Evolutionary conservation across 352 stramenopile genomes (phyloP).

Genomic region (Phytophthora macrochlamydospora): DNA sequence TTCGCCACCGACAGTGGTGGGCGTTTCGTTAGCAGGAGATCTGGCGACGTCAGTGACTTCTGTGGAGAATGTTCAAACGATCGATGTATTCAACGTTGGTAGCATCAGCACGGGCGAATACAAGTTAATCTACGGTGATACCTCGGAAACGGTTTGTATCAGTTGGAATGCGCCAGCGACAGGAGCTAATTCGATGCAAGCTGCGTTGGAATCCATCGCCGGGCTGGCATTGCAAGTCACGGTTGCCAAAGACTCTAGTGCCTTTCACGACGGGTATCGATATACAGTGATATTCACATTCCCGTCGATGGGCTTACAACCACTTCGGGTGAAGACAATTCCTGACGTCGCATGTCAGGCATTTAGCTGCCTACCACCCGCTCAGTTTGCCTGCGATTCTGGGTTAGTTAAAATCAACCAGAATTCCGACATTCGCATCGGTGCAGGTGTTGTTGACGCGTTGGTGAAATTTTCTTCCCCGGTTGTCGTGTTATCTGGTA

Average conservation of each 20-base stretch:
- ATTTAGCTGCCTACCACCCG: conserved; percentile 35
- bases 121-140: conserved; percentile 53
- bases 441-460: conserved; percentile 51
- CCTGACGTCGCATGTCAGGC: conserved; percentile 27
- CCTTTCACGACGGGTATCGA: conserved; percentile 56
- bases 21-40: conserved; percentile 43
- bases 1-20: conserved; percentile 38
- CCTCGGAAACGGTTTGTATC: conserved; percentile 47
- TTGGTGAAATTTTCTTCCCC: conserved; percentile 58
- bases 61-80: conserved; percentile 47
- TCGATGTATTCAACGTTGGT: conserved; percentile 61
- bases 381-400: conserved; percentile 38
- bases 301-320: conserved; percentile 49
- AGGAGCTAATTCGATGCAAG: conserved; percentile 37
- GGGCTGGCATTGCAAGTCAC: conserved; percentile 43
- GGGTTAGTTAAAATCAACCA: conserved; percentile 49
- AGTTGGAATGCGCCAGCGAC: conserved; percentile 53
- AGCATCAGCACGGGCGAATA: conserved; percentile 60
- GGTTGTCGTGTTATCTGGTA: conserved; percentile 40
- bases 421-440: conserved; percentile 44
- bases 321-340: conserved; percentile 34
- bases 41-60: conserved; percentile 37
- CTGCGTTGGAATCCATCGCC: conserved; percentile 46
- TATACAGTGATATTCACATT: conserved; percentile 63
- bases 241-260: conserved; percentile 37